Percentiles rank a stretch among this genome's conserved stretches.
Conservation (phyloP, 257 asterid species). For the Ballota nigra region DNA sequence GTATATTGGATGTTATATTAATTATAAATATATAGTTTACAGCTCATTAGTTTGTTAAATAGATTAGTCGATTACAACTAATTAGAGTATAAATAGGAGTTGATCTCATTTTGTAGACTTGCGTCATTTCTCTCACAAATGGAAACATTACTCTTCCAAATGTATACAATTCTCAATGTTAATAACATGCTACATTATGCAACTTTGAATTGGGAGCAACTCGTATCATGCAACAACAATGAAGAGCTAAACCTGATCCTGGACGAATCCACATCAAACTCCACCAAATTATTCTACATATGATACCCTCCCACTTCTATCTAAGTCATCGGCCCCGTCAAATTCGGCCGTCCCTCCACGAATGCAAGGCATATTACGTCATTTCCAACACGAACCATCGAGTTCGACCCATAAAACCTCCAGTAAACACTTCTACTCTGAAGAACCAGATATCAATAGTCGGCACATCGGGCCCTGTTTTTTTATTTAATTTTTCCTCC, state of each 20-base stretch:
- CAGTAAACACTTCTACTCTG: conserved; percentile 28
- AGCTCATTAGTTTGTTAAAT: too few relatives aligned
- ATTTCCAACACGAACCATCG: conserved; percentile 36
- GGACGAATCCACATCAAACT: conserved; percentile 42
- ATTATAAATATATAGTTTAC: too few relatives aligned
- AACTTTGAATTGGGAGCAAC: conserved; percentile 41
- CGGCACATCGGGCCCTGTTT: conserved; percentile 40
- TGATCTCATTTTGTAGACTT: too few relatives aligned
- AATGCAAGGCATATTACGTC: conserved; percentile 46
- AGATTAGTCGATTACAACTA: too few relatives aligned
- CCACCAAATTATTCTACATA: conserved; percentile 46
- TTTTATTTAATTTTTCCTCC: too few relatives aligned
- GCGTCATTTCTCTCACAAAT: too few relatives aligned
- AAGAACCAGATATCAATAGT: conserved; percentile 37
- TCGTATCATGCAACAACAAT: conserved; percentile 32
- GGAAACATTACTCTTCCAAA: too few relatives aligned
- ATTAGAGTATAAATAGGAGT: too few relatives aligned
- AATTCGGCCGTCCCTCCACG: conserved; percentile 32
- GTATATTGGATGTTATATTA: too few relatives aligned
- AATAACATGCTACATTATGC: too few relatives aligned
- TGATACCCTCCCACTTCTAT: conserved; percentile 52
- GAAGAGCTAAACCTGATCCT: conserved; percentile 45
- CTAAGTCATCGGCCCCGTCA: conserved; percentile 33
- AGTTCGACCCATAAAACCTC: conserved; percentile 45
- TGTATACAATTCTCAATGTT: too few relatives aligned